Base-by-base conservation (phyloP, 768 basidiomycete genomes). In the Postia placenta region DNA sequence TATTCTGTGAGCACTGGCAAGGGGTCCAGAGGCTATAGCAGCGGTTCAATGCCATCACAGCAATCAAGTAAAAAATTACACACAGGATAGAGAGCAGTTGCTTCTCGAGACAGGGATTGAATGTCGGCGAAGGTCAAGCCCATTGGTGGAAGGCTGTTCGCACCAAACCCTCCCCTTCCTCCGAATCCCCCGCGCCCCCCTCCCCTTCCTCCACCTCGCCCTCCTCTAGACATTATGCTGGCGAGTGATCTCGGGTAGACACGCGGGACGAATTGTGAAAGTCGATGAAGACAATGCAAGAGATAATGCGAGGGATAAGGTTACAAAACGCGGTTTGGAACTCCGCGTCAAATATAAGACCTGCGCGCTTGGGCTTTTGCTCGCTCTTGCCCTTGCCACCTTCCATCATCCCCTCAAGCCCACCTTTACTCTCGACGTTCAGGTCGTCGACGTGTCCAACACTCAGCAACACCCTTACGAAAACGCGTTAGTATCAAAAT, bases 111-210 rank as follows among this genome's bases (percentile, higher is more conserved):
- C 60, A 91, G 67, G 42, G 79, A 74, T 62, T 88, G 85, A 45
- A 92, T 74, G 62, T 92, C 89, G 37, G 83, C 78, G 61, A 86
- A 87, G 5, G 83, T 81, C 25, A 92, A 75, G 17, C 90, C 89
- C 81, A 89, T 87, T 0, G 87, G 86, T 2, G 80, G 82, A 30
- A 76, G 64, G 41, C 54, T 65, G 17, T 57, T 57, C 24, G 66
- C 55, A 38, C 69, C 67, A 26, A 72, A 64, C 51, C 72, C 69
- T 14, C 67, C 61, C 44, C 72, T 67, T 23, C 80, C 78, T 17
- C 79, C 78, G 58, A 78, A 75, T 4, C 80, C 79, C 6, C 85
- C 82, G 51, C 86, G 66, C 3, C 85, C 79, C 15, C 82, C 78
- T 24, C 72, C 71, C 50, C 79, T 67, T 5, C 66, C 65, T 17